These are phyloP conservation scores for Punica granatum DNA, from an alignment of 345 rosid species.

Conservation along the genomic window DNA sequence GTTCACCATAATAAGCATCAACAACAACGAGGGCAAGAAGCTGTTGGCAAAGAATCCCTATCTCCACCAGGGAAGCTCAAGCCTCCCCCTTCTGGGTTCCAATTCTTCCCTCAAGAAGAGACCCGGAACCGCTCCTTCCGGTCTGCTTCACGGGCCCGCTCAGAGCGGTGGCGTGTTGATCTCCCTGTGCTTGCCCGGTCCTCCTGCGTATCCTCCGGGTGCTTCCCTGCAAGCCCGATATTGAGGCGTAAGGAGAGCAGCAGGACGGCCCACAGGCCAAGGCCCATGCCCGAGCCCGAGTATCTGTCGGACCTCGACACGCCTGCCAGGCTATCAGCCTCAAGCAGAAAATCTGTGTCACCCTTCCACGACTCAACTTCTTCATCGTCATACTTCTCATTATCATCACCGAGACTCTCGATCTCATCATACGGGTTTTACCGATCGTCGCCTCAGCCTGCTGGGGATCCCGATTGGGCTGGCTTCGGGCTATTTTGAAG, in stretches of 20 bases:
- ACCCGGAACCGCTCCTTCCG: constrained; percentile 47
- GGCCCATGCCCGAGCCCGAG: constrained; percentile 21
- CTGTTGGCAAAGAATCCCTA: neutral
- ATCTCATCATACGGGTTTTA: constrained; percentile 35
- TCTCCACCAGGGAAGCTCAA: constrained; percentile 33
- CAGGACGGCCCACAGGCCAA: constrained; percentile 19
- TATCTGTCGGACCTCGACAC: constrained; percentile 39
- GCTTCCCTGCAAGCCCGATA: constrained; percentile 55
- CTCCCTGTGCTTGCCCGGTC: constrained; percentile 32
- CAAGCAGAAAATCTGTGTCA: constrained; percentile 52
- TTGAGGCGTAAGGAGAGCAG: constrained; percentile 28
- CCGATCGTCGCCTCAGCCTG: constrained; percentile 51
- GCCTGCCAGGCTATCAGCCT: constrained; percentile 44
- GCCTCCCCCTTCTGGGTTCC: constrained; percentile 51
- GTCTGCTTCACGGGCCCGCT: constrained; percentile 46
- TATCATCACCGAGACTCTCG: constrained; percentile 14
- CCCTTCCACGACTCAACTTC: constrained; percentile 45
- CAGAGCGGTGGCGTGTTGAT: constrained; percentile 46
- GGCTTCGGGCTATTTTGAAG: constrained; percentile 61
- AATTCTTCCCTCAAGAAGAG: constrained; percentile 23
- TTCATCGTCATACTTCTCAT: constrained; percentile 29
- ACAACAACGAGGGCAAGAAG: neutral
- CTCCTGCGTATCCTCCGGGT: constrained; percentile 44
- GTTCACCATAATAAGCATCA: constrained; percentile 16
- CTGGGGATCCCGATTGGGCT: constrained; percentile 58